Percentiles rank a stretch among this genome's conserved stretches.
These are phyloP conservation scores for Fusarium sp. DNA, from an alignment of 2,329 filamentous ascomycete genomes.

Conservation along the genomic window DNA sequence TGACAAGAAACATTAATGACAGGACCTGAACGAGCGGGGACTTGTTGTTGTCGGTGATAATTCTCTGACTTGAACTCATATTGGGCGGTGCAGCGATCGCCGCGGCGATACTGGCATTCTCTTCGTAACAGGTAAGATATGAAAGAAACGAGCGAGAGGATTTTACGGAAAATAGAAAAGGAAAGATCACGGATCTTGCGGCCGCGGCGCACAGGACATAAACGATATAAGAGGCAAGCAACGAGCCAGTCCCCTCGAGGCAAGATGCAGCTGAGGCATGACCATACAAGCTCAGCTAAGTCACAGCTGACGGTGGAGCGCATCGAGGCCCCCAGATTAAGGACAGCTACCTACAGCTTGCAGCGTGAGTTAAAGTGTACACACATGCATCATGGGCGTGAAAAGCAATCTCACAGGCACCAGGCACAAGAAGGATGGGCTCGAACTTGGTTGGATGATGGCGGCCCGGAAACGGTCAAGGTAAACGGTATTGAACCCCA, in stretches of 20 bases:
- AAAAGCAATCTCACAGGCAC: constrained; percentile 11
- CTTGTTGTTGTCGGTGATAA: constrained; percentile 51
- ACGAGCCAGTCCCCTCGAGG: background rate
- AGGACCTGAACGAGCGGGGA: constrained; percentile 50
- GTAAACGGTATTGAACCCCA: constrained; percentile 20
- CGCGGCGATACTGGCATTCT: background rate
- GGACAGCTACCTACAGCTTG: background rate
- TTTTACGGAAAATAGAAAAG: background rate
- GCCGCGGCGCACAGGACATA: background rate
- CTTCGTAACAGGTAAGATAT: background rate
- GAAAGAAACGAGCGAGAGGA: background rate
- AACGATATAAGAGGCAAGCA: constrained; percentile 10
- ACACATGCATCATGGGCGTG: constrained; percentile 2
- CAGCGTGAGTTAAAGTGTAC: background rate
- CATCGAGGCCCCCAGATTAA: constrained; percentile 7
- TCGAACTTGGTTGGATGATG: background rate
- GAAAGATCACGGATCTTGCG: background rate
- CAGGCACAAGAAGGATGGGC: constrained; percentile 7
- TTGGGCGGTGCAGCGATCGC: constrained; percentile 18
- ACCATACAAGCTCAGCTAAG: background rate
- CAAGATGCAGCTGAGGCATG: constrained; percentile 2
- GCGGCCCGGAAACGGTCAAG: constrained; percentile 14
- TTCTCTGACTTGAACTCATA: constrained; percentile 44
- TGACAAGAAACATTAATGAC: constrained; percentile 50
- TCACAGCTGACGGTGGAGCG: constrained; percentile 14